Conservation (phyloP, 306 rosid genomes). For the Prinsepia uniflora region DNA sequence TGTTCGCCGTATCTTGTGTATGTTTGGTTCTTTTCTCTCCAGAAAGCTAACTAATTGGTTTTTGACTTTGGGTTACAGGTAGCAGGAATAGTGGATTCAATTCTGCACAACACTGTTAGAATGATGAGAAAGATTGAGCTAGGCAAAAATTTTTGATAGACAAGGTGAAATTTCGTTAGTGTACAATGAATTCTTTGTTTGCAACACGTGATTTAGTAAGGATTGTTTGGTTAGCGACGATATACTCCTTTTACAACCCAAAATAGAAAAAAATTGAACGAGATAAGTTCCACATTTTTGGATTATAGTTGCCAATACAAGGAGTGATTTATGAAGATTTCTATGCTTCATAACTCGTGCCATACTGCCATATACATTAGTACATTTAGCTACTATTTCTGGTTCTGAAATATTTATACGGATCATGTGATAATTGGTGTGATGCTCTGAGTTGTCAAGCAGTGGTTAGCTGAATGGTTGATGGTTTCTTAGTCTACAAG, state of each 20-base stretch:
- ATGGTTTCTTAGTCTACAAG: neutral
- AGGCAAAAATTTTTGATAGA: slow-evolving; percentile 77
- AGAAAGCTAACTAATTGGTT: slow-evolving; percentile 3
- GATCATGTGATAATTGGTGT: neutral
- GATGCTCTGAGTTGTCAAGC: neutral
- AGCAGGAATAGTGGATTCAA: slow-evolving; percentile 89
- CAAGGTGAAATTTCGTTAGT: slow-evolving; percentile 23
- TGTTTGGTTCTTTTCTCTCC: neutral
- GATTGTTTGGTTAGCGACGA: slow-evolving; percentile 9
- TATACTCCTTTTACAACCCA: neutral
- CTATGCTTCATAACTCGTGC: neutral
- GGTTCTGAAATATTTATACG: neutral
- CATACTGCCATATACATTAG: too few relatives aligned
- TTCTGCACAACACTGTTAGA: slow-evolving; percentile 74
- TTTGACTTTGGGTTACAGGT: slow-evolving; percentile 58
- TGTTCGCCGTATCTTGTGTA: slow-evolving; percentile 1
- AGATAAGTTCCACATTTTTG: neutral
- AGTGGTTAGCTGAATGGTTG: neutral
- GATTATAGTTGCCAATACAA: neutral
- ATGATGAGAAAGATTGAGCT: slow-evolving; percentile 76
- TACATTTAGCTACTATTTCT: neutral
- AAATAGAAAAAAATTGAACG: slow-evolving; percentile 10
- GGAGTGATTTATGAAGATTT: neutral
- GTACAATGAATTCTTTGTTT: slow-evolving; percentile 31
- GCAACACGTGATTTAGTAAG: slow-evolving; percentile 21